Percentiles rank a stretch among this genome's conserved stretches.
Conservation (phyloP, 257 asterid species). For the Oldenlandia corymbosa region DNA sequence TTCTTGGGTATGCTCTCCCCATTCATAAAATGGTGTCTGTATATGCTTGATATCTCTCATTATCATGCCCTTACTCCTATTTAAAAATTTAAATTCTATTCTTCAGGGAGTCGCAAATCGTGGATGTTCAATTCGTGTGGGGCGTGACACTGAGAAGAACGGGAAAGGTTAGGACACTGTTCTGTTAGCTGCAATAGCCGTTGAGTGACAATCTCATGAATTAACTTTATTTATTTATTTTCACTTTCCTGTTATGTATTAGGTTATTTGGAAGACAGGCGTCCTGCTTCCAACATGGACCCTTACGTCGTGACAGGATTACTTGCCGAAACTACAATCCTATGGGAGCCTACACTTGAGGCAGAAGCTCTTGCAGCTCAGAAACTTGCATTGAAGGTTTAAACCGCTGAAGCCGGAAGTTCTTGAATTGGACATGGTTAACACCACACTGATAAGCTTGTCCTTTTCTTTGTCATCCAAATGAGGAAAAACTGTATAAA, state of each 20-base stretch:
- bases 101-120: constrained; percentile 98
- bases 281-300: constrained; percentile 99
- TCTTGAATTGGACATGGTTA: constrained; percentile 7
- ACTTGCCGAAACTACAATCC: constrained; percentile 82
- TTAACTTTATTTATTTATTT: neutral
- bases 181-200: neutral
- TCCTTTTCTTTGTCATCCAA: constrained; percentile 20
- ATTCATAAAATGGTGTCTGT: neutral
- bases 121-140: constrained; percentile 98
- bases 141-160: constrained; percentile 88
- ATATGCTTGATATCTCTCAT: neutral
- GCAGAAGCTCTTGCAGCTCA: constrained; percentile 91
- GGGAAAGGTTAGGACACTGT: constrained; percentile 65
- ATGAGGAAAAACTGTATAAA: constrained; percentile 27
- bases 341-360: constrained; percentile 93
- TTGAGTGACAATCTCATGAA: neutral
- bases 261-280: constrained; percentile 98
- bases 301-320: constrained; percentile 81
- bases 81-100: neutral
- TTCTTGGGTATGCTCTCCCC: constrained; percentile 69
- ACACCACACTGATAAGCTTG: constrained; percentile 25
- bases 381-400: constrained; percentile 65
- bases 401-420: constrained; percentile 16
- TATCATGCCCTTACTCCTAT: neutral
- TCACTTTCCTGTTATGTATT: neutral